phyloP scores from a whole-genome alignment of 495 filamentous ascomycete species.

The Cercophora scortea region DNA sequence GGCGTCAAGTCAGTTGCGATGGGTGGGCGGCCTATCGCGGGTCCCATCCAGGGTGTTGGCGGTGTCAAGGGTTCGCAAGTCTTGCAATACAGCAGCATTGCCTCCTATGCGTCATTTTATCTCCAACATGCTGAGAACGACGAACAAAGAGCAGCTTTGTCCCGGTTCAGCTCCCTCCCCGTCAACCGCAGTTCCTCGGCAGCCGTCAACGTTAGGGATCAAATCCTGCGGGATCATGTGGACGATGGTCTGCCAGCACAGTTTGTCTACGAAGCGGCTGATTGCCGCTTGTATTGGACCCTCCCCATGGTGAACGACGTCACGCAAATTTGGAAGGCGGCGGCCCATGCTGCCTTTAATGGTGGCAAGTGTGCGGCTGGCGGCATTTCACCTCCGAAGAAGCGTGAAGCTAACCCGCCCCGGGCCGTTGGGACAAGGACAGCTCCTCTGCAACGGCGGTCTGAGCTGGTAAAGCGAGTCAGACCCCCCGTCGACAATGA shows the following conservation, averaged over 20 bases:
- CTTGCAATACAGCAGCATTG: constrained; percentile 8
- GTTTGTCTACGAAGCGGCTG: constrained; percentile 39
- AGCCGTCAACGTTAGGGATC: constrained; percentile 5
- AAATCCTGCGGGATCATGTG: constrained; percentile 25
- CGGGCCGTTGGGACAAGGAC: not conserved
- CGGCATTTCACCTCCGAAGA: not conserved
- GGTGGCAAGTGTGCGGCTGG: constrained; percentile 3
- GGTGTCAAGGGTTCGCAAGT: constrained; percentile 46
- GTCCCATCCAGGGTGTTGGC: constrained; percentile 51
- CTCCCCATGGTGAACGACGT: constrained; percentile 33
- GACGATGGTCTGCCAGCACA: constrained; percentile 36
- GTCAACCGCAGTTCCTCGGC: constrained; percentile 1
- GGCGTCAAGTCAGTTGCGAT: constrained; percentile 48
- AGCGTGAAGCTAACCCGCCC: not conserved
- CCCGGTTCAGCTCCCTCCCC: not conserved
- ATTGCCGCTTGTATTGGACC: constrained; percentile 48
- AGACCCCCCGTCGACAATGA: not conserved
- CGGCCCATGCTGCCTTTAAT: constrained; percentile 50
- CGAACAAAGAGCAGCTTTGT: not conserved
- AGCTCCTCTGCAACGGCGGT: not conserved
- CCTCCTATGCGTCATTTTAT: not conserved
- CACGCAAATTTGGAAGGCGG: constrained; percentile 37
- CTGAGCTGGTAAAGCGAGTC: not conserved
- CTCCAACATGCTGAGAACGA: not conserved
- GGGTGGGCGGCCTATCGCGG: constrained; percentile 43